A percentile compares a stretch with the other conserved stretches of the same genome.
Conservation (phyloP, 768 basidiomycete genomes). For the Kwoniella europaea region DNA sequence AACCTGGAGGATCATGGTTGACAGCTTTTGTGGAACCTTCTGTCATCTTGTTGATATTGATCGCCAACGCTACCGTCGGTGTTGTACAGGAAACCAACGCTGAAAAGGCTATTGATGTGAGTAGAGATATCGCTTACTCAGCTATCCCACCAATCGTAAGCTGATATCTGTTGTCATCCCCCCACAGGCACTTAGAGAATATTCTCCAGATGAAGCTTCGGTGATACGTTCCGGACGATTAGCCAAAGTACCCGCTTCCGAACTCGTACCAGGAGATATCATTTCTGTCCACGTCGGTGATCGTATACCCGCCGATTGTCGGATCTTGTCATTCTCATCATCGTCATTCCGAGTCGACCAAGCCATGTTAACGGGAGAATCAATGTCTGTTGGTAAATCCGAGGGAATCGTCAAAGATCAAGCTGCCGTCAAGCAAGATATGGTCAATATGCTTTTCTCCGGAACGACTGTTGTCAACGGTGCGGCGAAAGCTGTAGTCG, state of each 20-base stretch:
- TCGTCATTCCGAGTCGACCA: slow-evolving; percentile 95
- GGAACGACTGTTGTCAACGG: slow-evolving; percentile 97
- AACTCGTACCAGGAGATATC: slow-evolving; percentile 93
- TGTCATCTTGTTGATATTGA: slow-evolving; percentile 92
- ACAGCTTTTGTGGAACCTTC: slow-evolving; percentile 93
- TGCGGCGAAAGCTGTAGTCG: slow-evolving; percentile 81
- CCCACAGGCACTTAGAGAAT: slow-evolving; percentile 86
- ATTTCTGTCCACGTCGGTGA: slow-evolving; percentile 89
- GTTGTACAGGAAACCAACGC: slow-evolving; percentile 97
- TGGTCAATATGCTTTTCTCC: slow-evolving; percentile 94
- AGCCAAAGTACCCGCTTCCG: slow-evolving; percentile 77
- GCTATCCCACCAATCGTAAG: too few relatives aligned
- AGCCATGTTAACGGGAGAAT: slow-evolving; percentile 95
- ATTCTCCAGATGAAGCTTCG: slow-evolving; percentile 95
- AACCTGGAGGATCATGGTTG: slow-evolving; percentile 64
- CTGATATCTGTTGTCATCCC: not conserved
- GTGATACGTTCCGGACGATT: slow-evolving; percentile 76
- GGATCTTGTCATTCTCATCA: slow-evolving; percentile 84
- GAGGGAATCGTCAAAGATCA: slow-evolving; percentile 70
- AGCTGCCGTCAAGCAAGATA: slow-evolving; percentile 94
- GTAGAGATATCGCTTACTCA: slow-evolving; percentile 52
- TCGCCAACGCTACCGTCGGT: slow-evolving; percentile 96
- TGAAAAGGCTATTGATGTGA: slow-evolving; percentile 93
- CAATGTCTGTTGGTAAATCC: slow-evolving; percentile 82
- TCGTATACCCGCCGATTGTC: slow-evolving; percentile 92